Percentiles rank a stretch among this genome's conserved stretches.
Evolutionary conservation across 2,329 filamentous ascomycete species (phyloP).

Genomic region (Colletotrichum liriopes): DNA sequence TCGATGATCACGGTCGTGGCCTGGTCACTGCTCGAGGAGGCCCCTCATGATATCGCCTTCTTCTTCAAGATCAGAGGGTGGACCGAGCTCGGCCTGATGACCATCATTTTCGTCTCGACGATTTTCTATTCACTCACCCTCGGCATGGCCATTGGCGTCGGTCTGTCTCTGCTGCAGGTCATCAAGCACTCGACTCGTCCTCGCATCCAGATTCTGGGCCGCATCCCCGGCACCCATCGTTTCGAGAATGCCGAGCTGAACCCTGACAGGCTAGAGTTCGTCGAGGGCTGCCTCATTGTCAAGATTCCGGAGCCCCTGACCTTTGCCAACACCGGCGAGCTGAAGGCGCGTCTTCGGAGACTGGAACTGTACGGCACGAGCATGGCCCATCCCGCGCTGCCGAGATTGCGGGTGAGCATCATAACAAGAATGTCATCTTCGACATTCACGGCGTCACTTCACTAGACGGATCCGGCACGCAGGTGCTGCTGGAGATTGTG

Average conservation of each 20-base stretch:
- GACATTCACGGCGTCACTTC: slow-evolving; percentile 98
- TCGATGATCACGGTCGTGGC: slow-evolving; percentile 97
- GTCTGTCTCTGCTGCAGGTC: slow-evolving; percentile 89
- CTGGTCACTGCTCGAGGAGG: slow-evolving; percentile 94
- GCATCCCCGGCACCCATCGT: slow-evolving; percentile 84
- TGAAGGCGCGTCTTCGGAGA: slow-evolving; percentile 86
- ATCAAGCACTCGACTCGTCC: slow-evolving; percentile 93
- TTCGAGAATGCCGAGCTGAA: slow-evolving; percentile 90
- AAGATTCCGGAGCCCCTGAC: slow-evolving; percentile 98
- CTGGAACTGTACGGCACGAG: slow-evolving; percentile 93
- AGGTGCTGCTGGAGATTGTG: slow-evolving; percentile 93
- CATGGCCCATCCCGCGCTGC: slow-evolving; percentile 88
- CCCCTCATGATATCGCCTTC: slow-evolving; percentile 91
- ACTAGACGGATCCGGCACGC: slow-evolving; percentile 92
- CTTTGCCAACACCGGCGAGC: slow-evolving; percentile 95
- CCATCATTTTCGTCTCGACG: slow-evolving; percentile 89
- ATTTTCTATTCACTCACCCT: slow-evolving; percentile 96
- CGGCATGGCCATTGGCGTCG: slow-evolving; percentile 94
- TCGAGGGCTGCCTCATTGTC: slow-evolving; percentile 94
- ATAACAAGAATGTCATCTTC: slow-evolving; percentile 94
- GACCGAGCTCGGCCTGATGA: slow-evolving; percentile 89
- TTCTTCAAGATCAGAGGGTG: slow-evolving; percentile 89
- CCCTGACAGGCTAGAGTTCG: slow-evolving; percentile 83
- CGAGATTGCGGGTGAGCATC: slow-evolving; percentile 82
- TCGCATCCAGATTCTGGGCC: slow-evolving; percentile 95